Base-by-base conservation (phyloP, 192 early-diverging fungal genomes). In the Fimicolochytrium jonesii region DNA sequence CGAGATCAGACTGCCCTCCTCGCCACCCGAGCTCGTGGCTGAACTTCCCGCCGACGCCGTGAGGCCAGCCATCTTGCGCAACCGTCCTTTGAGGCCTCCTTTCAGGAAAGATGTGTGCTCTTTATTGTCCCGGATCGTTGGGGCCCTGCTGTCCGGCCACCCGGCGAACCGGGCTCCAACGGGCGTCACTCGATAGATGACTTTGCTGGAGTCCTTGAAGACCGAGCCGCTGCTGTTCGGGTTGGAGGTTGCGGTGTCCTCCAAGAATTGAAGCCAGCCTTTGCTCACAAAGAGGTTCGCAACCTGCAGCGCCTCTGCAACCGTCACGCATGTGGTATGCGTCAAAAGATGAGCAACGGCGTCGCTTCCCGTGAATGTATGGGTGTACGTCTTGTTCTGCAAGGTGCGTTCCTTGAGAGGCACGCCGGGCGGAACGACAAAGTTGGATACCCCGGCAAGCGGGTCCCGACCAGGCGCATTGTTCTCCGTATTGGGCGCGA, bases 361-460 rank as follows among this genome's bases (percentile, higher is more conserved):
- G n/a, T 59, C 68, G 6, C 30, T 11, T 2, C 75, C 75, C 13
- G 63, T 56, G 43, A 71, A 72, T 1, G 69, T 63, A 57, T 71
- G 52, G 13, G 66, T 49, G 32, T 71, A 67, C 3, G 46, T 61
- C 41, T 72, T 71, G 17, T 69, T 35, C n/a, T 49, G 43, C 33
- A 56, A 30, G 26, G 54, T 44, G 30, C 63, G 53, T 33, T 70
- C 64, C 11, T 61, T 58, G 35, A 76, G 30, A 30, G 59, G 48
- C 15, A 76, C 30, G 36, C 50, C 51, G 4, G 37, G 31, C 6
- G 41, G 41, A 3, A 29, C 41, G 20, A 39, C 36, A 18, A 59
- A 39, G 41, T 59, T 39, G n/a, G 56, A 41, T 4, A 43, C 56
- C 3, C 11, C 23, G 7, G 13, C 62, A 10, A 43, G 42, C 23